phyloP scores from a whole-genome alignment of 306 rosid species.

The Abrus pulchellus region DNA sequence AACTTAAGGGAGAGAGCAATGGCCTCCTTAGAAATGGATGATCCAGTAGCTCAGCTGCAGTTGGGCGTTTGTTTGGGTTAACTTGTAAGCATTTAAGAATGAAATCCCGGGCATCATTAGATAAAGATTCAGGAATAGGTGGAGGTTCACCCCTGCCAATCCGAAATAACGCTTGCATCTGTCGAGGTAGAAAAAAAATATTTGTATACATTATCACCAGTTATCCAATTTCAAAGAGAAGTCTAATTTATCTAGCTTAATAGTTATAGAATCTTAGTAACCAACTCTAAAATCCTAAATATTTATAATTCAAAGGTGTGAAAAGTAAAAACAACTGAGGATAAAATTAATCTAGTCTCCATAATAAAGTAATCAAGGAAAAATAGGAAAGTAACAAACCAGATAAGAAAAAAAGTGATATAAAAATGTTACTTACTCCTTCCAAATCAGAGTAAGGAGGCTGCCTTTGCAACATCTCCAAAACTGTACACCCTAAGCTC shows the following conservation, averaged over 20 bases:
- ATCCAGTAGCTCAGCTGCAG: slow-evolving; percentile 56
- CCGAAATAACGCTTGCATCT: slow-evolving; percentile 65
- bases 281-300: slow-evolving; percentile 25
- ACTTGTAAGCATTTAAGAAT: slow-evolving; percentile 62
- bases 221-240: slow-evolving; percentile 26
- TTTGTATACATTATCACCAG: slow-evolving; percentile 6
- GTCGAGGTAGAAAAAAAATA: slow-evolving; percentile 34
- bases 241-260: slow-evolving; percentile 3
- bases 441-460: slow-evolving; percentile 69
- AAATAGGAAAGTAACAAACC: slow-evolving; percentile 25
- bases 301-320: not conserved
- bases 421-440: slow-evolving; percentile 56
- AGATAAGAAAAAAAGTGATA: slow-evolving; percentile 3
- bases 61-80: slow-evolving; percentile 59
- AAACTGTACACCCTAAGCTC: slow-evolving; percentile 74
- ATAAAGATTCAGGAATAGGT: slow-evolving; percentile 58
- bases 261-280: slow-evolving; percentile 5
- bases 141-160: slow-evolving; percentile 64
- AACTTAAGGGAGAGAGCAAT: slow-evolving; percentile 35
- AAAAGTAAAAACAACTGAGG: not conserved
- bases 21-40: slow-evolving; percentile 65
- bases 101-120: slow-evolving; percentile 62
- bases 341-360: not conserved
- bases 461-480: slow-evolving; percentile 61
- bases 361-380: slow-evolving; percentile 20